Evolutionary conservation across 2,329 filamentous ascomycete species (phyloP), one percentile per base, ranked within the genome.

Genomic region (Madurella fahalii): DNA sequence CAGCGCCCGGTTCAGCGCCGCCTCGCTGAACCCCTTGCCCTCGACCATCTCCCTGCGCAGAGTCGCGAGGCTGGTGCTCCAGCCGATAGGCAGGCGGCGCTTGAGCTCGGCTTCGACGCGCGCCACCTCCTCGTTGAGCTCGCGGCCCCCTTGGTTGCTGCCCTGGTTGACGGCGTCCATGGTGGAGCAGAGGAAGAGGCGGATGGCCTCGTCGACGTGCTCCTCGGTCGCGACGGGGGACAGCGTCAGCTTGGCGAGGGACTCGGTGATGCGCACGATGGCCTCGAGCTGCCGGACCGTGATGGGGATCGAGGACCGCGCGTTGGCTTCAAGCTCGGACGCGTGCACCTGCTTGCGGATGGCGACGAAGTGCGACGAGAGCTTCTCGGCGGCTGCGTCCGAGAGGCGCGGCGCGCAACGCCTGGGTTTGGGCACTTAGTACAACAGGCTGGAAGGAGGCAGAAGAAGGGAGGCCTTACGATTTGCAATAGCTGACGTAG

Each of bases 161-260:
- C 92, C 93, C 65, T 95, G 90, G 56, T 90, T 93, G 53, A 97
- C 91, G 8, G 94, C 94, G 67, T 99, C 93, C 94, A 99, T 97
- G 54, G 94, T 99, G 3, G 87, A 92, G 61, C 92, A 94, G 31
- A 99, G 77, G 85, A 99, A 99, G 15, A 99, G 81, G 0, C 94
- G 87, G 65, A 99, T 99, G 2, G 94, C 94, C 74, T 99, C 94
- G 67, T 99, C 93, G 50, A 99, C 94, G 67, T 99, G 94, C 45
- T 84, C 79, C 71, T 96, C 93, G 0, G 88, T 92, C 2, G 93
- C 94, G 41, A 96, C 80, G 3, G 92, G 86, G 0, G 88, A 90
- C 9, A 99, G 81, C 0, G 87, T 85, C 42, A 99, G 78, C 71
- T 99, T 99, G 53, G 94, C 94, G 2, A 99, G 82, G 0, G 94